These are phyloP conservation scores for Trichoderma semiorbis DNA, from an alignment of 2,329 filamentous ascomycete species.

Conservation along the genomic window DNA sequence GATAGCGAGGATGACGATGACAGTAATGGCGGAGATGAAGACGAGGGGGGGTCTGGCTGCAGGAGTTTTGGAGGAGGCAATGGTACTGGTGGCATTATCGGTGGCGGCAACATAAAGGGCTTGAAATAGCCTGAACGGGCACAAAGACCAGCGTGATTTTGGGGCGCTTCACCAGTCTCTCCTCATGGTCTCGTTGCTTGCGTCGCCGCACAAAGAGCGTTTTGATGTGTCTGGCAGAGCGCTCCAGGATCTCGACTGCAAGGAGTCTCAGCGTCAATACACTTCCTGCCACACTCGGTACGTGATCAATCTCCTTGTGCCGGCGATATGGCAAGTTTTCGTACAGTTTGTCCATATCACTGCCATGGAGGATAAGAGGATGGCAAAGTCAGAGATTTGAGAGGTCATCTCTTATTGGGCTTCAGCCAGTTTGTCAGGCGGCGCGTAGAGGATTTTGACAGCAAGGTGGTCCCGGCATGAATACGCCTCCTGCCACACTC, in stretches of 20 bases:
- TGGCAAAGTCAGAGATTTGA: too few relatives aligned
- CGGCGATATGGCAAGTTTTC: too few relatives aligned
- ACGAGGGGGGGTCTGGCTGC: neutral
- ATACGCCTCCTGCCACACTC: neutral
- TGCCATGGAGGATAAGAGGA: too few relatives aligned
- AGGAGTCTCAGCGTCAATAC: neutral
- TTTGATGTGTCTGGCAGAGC: neutral
- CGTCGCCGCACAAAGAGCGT: neutral
- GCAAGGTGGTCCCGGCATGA: neutral
- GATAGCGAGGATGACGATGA: slow-evolving; percentile 18
- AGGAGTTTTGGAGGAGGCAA: neutral
- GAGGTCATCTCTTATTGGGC: too few relatives aligned
- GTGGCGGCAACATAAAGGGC: neutral
- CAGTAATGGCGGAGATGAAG: slow-evolving; percentile 4
- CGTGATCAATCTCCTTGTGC: neutral
- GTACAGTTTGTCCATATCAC: too few relatives aligned
- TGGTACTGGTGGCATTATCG: neutral
- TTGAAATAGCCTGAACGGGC: neutral
- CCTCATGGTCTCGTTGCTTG: neutral
- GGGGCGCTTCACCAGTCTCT: neutral
- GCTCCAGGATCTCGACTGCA: neutral
- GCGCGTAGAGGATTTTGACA: neutral
- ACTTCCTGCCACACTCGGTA: neutral
- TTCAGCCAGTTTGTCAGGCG: too few relatives aligned
- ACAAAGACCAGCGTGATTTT: neutral